A percentile compares a stretch with the other conserved stretches of the same genome.
phyloP scores from a whole-genome alignment of 2,329 filamentous ascomycete species.

The Coleophoma crateriformis region DNA sequence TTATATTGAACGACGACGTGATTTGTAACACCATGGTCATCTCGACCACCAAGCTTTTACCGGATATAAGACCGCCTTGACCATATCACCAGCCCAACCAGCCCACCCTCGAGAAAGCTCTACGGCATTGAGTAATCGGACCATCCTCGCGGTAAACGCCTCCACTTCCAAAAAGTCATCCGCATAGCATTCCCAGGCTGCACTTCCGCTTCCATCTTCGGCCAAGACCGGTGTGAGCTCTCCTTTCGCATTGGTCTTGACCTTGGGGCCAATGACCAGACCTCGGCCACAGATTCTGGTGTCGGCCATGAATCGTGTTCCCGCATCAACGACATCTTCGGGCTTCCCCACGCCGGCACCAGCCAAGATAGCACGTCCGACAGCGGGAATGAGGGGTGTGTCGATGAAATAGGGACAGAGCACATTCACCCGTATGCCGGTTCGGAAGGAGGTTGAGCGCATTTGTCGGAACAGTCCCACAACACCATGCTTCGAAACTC shows the following conservation, averaged over 20 bases:
- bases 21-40: background rate
- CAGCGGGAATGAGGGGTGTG: conserved; percentile 48
- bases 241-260: conserved; percentile 37
- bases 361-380: conserved; percentile 45
- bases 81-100: conserved; percentile 30
- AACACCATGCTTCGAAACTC: conserved; percentile 59
- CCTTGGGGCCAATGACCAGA: conserved; percentile 51
- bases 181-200: conserved; percentile 56
- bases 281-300: conserved; percentile 49
- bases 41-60: conserved; percentile 5
- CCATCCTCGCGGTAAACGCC: conserved; percentile 45
- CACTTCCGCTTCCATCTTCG: conserved; percentile 29
- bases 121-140: conserved; percentile 47
- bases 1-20: no score
- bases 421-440: conserved; percentile 57
- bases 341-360: conserved; percentile 46
- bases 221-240: conserved; percentile 11
- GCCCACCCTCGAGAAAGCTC: conserved; percentile 46
- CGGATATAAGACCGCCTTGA: conserved; percentile 15
- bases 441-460: conserved; percentile 39
- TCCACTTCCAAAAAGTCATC: conserved; percentile 53
- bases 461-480: conserved; percentile 58
- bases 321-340: conserved; percentile 59
- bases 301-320: conserved; percentile 55
- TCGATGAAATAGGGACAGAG: conserved; percentile 64